Evolutionary conservation across 331 rosid genomes (phyloP).

Genomic region (Acacia concinna): DNA sequence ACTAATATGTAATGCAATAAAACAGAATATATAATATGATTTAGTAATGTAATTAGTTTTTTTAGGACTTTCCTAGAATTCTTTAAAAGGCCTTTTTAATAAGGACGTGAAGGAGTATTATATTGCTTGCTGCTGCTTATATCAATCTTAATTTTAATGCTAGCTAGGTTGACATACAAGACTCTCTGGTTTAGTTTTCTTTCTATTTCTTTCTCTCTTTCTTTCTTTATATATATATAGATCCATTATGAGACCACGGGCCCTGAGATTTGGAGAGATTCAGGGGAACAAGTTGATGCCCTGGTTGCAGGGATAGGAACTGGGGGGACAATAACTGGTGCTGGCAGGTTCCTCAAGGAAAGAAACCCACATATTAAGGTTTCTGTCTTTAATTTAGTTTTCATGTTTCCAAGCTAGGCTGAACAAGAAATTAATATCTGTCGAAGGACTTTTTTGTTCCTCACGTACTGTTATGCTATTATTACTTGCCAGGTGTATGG

Average conservation of each 20-base stretch:
- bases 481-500: conserved; percentile 57
- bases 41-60: too few relatives aligned
- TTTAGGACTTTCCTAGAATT: too few relatives aligned
- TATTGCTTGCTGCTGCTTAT: background rate
- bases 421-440: background rate
- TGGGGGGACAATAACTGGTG: conserved; percentile 76
- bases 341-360: conserved; percentile 75
- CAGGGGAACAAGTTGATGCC: conserved; percentile 64
- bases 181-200: background rate
- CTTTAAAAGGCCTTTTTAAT: too few relatives aligned
- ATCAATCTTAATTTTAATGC: background rate
- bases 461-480: background rate
- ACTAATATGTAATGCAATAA: too few relatives aligned
- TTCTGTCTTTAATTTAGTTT: background rate
- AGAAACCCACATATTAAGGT: conserved; percentile 80
- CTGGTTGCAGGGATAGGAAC: conserved; percentile 89
- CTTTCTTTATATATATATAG: conserved; percentile 43
- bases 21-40: too few relatives aligned
- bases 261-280: conserved; percentile 91
- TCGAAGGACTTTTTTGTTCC: background rate
- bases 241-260: conserved; percentile 91
- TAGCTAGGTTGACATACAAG: background rate
- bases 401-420: background rate
- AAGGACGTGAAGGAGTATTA: too few relatives aligned
- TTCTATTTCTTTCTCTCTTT: too few relatives aligned